phyloP scores from a whole-genome alignment of 2,329 filamentous ascomycete genomes.

The Nannizziopsis arthrosporioides region DNA sequence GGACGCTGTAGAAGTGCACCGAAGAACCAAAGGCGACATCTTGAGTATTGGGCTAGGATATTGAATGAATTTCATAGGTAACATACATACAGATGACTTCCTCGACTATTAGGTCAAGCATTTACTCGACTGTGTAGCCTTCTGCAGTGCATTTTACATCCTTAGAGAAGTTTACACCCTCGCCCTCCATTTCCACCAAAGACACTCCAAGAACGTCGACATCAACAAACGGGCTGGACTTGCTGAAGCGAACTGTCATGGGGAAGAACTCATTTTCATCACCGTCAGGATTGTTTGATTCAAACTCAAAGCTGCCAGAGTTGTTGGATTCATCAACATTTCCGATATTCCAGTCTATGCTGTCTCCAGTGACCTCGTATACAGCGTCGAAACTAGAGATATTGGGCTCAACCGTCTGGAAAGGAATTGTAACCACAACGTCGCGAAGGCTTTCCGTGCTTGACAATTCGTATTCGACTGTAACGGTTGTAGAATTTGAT shows the following conservation, averaged over 20 bases:
- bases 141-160: constrained; percentile 35
- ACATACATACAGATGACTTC: too few relatives aligned
- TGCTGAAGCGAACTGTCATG: constrained; percentile 83
- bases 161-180: constrained; percentile 36
- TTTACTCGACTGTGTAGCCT: constrained; percentile 35
- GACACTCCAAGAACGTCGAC: constrained; percentile 58
- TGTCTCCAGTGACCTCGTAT: constrained; percentile 88
- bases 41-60: too few relatives aligned
- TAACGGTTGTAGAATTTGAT: constrained; percentile 71
- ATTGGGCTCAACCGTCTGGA: constrained; percentile 67
- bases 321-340: constrained; percentile 70
- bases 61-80: too few relatives aligned
- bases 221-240: constrained; percentile 75
- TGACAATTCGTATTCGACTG: constrained; percentile 88
- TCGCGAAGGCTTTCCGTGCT: constrained; percentile 68
- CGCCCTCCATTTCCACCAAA: constrained; percentile 36
- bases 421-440: constrained; percentile 80
- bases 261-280: constrained; percentile 97
- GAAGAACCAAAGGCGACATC: too few relatives aligned
- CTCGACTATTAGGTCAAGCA: too few relatives aligned
- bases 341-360: constrained; percentile 87
- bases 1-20: too few relatives aligned
- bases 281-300: constrained; percentile 68
- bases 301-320: constrained; percentile 87
- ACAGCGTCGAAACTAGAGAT: constrained; percentile 89